These are phyloP conservation scores for Gomphus bonarii DNA, from an alignment of 1,284 basidiomycete species.

Conservation along the genomic window DNA sequence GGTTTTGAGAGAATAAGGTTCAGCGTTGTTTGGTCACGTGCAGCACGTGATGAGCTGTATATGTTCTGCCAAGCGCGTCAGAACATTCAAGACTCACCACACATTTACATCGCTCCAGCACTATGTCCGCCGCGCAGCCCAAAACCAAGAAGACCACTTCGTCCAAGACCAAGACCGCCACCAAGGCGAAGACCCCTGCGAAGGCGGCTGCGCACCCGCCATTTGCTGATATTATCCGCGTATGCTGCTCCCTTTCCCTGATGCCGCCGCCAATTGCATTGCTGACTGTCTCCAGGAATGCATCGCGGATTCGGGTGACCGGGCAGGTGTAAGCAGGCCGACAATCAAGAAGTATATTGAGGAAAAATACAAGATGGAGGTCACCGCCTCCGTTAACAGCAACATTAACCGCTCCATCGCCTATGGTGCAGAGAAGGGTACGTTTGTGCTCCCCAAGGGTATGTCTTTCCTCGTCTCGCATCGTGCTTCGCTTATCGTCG, in stretches of 20 bases:
- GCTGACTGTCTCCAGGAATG: constrained; percentile 49
- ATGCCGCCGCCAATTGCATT: not conserved
- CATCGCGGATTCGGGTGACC: constrained; percentile 64
- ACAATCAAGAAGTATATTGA: constrained; percentile 89
- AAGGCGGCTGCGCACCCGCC: constrained; percentile 38
- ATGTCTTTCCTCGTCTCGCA: constrained; percentile 10
- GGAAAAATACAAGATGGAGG: constrained; percentile 69
- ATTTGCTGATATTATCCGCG: constrained; percentile 56
- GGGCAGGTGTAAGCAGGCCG: constrained; percentile 79
- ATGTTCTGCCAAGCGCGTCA: constrained; percentile 4
- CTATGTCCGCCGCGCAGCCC: constrained; percentile 1
- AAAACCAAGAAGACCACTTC: constrained; percentile 2
- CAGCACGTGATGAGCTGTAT: constrained; percentile 1
- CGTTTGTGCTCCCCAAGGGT: constrained; percentile 87
- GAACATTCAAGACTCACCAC: not conserved
- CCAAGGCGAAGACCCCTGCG: constrained; percentile 17
- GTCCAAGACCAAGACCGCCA: constrained; percentile 16
- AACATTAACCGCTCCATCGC: constrained; percentile 79
- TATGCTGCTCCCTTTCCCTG: constrained; percentile 19
- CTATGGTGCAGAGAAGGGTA: constrained; percentile 67
- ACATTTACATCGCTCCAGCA: not conserved
- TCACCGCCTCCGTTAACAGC: constrained; percentile 67
- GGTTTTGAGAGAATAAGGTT: constrained; percentile 7
- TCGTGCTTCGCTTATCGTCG: not conserved
- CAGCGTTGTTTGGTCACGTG: not conserved